Conservation (phyloP, 805 yeast species). For the Zygosaccharomyces siamensis region DNA sequence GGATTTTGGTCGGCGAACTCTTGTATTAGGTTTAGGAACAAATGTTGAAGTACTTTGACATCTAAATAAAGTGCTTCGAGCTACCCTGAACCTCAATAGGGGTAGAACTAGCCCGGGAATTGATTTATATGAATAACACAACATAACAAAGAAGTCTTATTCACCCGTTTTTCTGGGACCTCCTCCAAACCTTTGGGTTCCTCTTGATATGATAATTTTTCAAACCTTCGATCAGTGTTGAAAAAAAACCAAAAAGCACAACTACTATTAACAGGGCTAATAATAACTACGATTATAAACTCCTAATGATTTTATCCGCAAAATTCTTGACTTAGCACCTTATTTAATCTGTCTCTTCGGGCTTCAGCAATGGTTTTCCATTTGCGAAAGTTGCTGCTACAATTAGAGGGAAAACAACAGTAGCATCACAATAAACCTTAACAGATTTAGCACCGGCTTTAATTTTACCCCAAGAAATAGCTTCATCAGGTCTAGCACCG, state of each 20-base stretch:
- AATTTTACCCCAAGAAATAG: conserved; percentile 98
- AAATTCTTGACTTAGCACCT: background rate
- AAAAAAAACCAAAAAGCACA: background rate
- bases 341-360: conserved; percentile 7
- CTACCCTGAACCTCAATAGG: background rate
- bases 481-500: conserved; percentile 99
- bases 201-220: background rate
- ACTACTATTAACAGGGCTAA: background rate
- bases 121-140: background rate
- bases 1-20: conserved; percentile 26
- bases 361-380: conserved; percentile 28
- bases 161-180: background rate
- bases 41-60: conserved; percentile 13
- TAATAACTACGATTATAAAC: background rate
- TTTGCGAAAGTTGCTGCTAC: conserved; percentile 97
- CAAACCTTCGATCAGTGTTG: background rate
- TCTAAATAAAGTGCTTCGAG: background rate
- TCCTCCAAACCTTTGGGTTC: background rate
- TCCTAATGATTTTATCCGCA: background rate
- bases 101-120: background rate
- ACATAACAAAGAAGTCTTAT: background rate
- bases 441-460: conserved; percentile 89
- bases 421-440: conserved; percentile 92
- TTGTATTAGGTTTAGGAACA: conserved; percentile 19
- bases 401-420: conserved; percentile 89